These are phyloP conservation scores for Trichophaea hybrida DNA, from an alignment of 2,329 filamentous ascomycete species.

Conservation along the genomic window DNA sequence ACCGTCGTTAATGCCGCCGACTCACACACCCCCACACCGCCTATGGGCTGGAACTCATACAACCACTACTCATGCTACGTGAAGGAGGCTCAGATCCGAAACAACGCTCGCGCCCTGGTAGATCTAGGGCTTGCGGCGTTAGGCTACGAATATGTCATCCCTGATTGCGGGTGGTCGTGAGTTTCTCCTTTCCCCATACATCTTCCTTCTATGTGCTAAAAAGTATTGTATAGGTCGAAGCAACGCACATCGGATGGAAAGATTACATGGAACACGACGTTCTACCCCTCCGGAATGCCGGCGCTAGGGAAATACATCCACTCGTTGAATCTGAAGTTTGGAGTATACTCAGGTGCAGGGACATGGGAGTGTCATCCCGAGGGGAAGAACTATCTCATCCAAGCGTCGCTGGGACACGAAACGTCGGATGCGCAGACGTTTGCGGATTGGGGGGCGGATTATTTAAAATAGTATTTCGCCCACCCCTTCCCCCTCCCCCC, in stretches of 20 bases:
- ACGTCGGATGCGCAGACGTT: conserved; percentile 34
- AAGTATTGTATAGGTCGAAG: conserved; percentile 18
- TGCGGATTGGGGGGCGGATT: conserved; percentile 36
- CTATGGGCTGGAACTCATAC: conserved; percentile 46
- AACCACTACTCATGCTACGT: conserved; percentile 42
- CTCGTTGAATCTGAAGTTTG: conserved; percentile 38
- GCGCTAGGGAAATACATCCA: conserved; percentile 40
- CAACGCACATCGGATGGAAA: conserved; percentile 34
- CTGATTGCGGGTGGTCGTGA: conserved; percentile 44
- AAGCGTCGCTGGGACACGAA: conserved; percentile 36
- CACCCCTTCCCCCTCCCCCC: not conserved
- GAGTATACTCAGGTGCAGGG: conserved; percentile 41
- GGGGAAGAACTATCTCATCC: conserved; percentile 28
- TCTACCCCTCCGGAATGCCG: conserved; percentile 40
- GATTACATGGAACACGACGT: conserved; percentile 38
- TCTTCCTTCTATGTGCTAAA: conserved; percentile 9
- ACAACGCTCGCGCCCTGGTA: conserved; percentile 41
- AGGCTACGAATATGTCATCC: conserved; percentile 44
- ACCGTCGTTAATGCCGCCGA: not conserved
- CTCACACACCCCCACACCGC: conserved; percentile 30
- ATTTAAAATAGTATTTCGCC: conserved; percentile 39
- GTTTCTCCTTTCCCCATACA: conserved; percentile 21
- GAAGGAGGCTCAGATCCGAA: conserved; percentile 37
- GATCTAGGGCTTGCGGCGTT: conserved; percentile 38
- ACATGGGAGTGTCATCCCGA: conserved; percentile 36